Base-by-base conservation (phyloP, 805 yeast species). In the Candida saitoana region DNA sequence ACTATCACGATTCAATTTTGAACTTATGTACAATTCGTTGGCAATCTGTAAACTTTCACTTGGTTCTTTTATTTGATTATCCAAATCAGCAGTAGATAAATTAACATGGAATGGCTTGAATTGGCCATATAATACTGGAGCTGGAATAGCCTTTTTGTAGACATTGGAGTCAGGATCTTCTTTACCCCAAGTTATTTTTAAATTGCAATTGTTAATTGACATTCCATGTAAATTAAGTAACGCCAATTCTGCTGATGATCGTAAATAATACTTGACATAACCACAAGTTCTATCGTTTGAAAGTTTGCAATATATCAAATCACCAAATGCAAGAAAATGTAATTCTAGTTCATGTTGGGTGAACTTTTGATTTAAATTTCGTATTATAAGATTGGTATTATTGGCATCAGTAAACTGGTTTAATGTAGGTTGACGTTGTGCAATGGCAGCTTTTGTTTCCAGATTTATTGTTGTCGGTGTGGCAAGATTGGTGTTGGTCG, bases 351-450 rank as follows among this genome's bases (percentile, higher is more conserved):
- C 91, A 11, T 73, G 71, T 47, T 79, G 84, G 1, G 84, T 71
- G 30, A 84, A 74, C 18, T 64, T 63, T 3, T 77, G 65, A 15
- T 84, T 76, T 36, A 87, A 57, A 0, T 90, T 90, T 36, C 81
- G 80, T 16, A 87, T 74, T 44, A 77, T 73, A 12, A 87, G 80
- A 1, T 90, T 84, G 6, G 95, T 84, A 56, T 88, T 89, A 56
- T 79, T 73, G 8, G 90, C 87, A 59, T 89, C 96, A 16, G 93
- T 84, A 54, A 72, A 79, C 46, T 80, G 85, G 52, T 73, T 77
- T 39, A 81, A 50, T 3, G 78, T 64, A 2, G 86, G 81, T 49
- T 76, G 82, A 5, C 55, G 57, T 54, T 76, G 83, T 0, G 60
- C 52, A 7, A 67, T 25, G 8, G 41, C 54, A 14, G 62, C 50